A percentile compares a stretch with the other conserved stretches of the same genome.
Conservation (phyloP, 352 stramenopile genomes). For the Phytopythium cucurbitacearum region DNA sequence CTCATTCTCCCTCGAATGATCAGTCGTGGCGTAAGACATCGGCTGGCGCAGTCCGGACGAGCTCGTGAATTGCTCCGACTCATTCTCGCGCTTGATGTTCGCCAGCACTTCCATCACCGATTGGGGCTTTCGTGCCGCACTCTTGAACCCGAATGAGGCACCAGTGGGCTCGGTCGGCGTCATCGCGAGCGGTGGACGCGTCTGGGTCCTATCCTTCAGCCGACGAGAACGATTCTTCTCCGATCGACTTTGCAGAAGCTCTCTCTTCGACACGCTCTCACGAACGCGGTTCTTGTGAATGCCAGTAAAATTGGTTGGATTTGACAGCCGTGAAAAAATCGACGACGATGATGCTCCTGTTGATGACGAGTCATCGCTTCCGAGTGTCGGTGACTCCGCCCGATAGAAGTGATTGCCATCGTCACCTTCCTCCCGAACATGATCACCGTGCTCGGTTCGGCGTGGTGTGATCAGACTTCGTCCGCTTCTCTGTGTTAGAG, state of each 20-base stretch:
- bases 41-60: slow-evolving; percentile 39
- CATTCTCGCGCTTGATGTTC: slow-evolving; percentile 81
- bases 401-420: slow-evolving; percentile 18
- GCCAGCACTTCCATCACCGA: slow-evolving; percentile 77
- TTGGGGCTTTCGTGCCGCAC: slow-evolving; percentile 49
- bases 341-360: slow-evolving; percentile 31
- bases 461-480: slow-evolving; percentile 27
- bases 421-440: slow-evolving; percentile 27
- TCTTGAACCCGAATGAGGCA: slow-evolving; percentile 41
- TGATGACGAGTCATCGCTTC: slow-evolving; percentile 62
- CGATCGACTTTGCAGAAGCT: slow-evolving; percentile 68
- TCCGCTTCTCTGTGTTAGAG: slow-evolving; percentile 32
- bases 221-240: slow-evolving; percentile 72
- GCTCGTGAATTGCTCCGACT: slow-evolving; percentile 46
- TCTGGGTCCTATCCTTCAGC: slow-evolving; percentile 58
- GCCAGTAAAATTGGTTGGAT: slow-evolving; percentile 85
- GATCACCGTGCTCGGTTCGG: slow-evolving; percentile 18
- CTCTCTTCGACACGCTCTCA: slow-evolving; percentile 77
- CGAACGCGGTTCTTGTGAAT: slow-evolving; percentile 85
- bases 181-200: slow-evolving; percentile 35
- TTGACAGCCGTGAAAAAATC: slow-evolving; percentile 84
- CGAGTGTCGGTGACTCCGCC: slow-evolving; percentile 45
- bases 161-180: slow-evolving; percentile 55
- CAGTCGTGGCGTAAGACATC: slow-evolving; percentile 33
- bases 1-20: slow-evolving; percentile 31